Evolutionary conservation across 106 monocot species (phyloP), one percentile per base, ranked within the genome.

Genomic region (Ottelia alismoides): DNA sequence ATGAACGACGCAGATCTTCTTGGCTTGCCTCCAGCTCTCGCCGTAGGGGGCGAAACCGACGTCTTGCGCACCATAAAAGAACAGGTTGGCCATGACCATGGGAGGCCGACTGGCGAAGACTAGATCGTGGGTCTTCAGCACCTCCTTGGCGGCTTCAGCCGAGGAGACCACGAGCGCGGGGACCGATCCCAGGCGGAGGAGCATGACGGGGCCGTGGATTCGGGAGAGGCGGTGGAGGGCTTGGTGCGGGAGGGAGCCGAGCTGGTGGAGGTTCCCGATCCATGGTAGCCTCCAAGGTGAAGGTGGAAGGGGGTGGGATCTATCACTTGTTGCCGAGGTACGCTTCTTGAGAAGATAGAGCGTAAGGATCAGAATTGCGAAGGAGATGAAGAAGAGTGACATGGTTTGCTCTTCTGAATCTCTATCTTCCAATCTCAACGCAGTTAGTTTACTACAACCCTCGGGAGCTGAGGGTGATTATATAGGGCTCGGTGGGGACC

Each of bases 31-130:
- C n/a, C n/a, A 59, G 27, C 44, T 27, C 0, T 45, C 19, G 1
- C 67, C 67, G 58, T 68, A 68, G 22, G 58, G 67, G 17, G 58
- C 51, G 25, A 31, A 68, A 14, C 24, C 32, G 19, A 68, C 45
- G 67, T 59, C 58, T 32, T 31, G 19, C 51, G 23, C 27, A 27
- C 31, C 19, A 43, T 68, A 68, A 52, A 44, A 21, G 58, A 51
- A 35, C 32, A 35, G 25, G 32, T 57, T 32, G 32, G 32, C 56
- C 1, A 35, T 35, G 22, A 35, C 56, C 1, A 7, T 58, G 43
- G 26, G 31, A 51, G 55, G 27, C 20, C 31, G 26, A 43, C 27
- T 11, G 27, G 57, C 49, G 67, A 68, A 28, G 35, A 14, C 11
- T 20, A 58, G 1, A 51, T 67, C 67, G 26, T 58, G 57, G 22